phyloP scores from a whole-genome alignment of 2,329 filamentous ascomycete species.

The Dactylellina leptospora region DNA sequence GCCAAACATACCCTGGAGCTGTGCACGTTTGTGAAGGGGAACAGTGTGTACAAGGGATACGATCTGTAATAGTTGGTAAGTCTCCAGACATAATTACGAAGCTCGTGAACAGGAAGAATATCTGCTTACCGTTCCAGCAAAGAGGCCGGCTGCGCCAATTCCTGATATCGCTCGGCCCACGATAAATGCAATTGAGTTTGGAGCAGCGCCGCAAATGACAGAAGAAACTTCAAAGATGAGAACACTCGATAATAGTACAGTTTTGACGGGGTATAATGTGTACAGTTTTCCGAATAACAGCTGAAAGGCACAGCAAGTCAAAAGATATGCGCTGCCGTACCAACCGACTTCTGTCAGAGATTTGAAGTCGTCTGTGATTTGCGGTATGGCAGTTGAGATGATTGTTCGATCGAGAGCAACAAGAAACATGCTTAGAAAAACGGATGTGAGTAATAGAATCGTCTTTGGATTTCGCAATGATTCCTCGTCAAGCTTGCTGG shows the following conservation, averaged over 20 bases:
- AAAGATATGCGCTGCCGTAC: constrained; percentile 61
- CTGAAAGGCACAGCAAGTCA: constrained; percentile 60
- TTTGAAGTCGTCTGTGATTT: constrained; percentile 66
- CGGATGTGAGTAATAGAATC: constrained; percentile 64
- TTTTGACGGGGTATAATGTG: constrained; percentile 60
- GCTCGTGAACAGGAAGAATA: constrained; percentile 12
- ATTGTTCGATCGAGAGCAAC: constrained; percentile 69
- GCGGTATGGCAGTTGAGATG: constrained; percentile 66
- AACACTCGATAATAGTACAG: constrained; percentile 24
- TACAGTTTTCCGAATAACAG: constrained; percentile 62
- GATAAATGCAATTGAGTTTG: constrained; percentile 64
- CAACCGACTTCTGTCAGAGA: constrained; percentile 60
- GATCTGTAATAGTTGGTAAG: constrained; percentile 62
- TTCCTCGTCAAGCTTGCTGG: neutral
- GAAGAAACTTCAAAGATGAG: constrained; percentile 61
- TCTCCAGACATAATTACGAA: neutral
- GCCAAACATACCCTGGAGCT: constrained; percentile 57
- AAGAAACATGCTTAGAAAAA: constrained; percentile 68
- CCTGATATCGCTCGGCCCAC: constrained; percentile 67
- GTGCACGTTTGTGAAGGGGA: constrained; percentile 57
- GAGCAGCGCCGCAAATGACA: constrained; percentile 66
- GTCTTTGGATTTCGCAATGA: neutral
- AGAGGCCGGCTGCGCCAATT: constrained; percentile 66
- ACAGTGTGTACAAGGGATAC: constrained; percentile 61
- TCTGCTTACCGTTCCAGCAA: constrained; percentile 63